Base-by-base conservation (phyloP, 1,284 basidiomycete species). In the Mycena sp. region DNA sequence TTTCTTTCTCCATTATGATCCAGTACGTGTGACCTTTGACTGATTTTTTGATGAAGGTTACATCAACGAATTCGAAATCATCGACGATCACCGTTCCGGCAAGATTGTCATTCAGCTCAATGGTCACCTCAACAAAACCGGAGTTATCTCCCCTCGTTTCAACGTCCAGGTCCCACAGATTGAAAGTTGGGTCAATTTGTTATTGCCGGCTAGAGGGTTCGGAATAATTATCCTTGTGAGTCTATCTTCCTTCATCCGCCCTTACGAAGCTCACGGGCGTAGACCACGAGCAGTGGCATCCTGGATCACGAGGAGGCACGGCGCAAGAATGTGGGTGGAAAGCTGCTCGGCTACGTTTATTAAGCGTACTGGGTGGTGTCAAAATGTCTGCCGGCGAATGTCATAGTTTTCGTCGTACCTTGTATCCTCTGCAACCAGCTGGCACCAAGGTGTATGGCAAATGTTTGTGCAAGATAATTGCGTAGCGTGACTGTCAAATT, bases 271-370 rank as follows among this genome's bases (percentile, higher is more conserved):
- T 61, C 41, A 40, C 51, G 51, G 54, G 43, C 58, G 12, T 65
- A 94, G 92, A 97, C 98, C 73, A 99, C 98, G 64, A 98, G 95
- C 49, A 94, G 96, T 54, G 98, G 98, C 74, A 99, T 99, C 82
- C 89, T 99, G 79, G 97, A 99, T 84, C 98, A 99, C 82, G 95
- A 98, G 81, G 97, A 99, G 87, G 98, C 98, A 61, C 91, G 97
- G 84, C 91, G 96, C 78, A 99, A 99, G 86, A 97, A 99, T 83
- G 91, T 96, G 65, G 95, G 94, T 80, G 94, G 95, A 69, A 96
- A 96, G 83, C 84, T 94, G 64, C 80, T 94, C 63, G 92, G 92
- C 69, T 94, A 93, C 76, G 89, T 93, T 63, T 94, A 94, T 81
- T 94, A 90, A 44, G 79, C 45, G 56, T 58, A 52, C 19, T 56